Percentiles rank a stretch among this genome's conserved stretches.
Evolutionary conservation across 306 rosid species (phyloP).

Genomic region (Datisca glomerata): DNA sequence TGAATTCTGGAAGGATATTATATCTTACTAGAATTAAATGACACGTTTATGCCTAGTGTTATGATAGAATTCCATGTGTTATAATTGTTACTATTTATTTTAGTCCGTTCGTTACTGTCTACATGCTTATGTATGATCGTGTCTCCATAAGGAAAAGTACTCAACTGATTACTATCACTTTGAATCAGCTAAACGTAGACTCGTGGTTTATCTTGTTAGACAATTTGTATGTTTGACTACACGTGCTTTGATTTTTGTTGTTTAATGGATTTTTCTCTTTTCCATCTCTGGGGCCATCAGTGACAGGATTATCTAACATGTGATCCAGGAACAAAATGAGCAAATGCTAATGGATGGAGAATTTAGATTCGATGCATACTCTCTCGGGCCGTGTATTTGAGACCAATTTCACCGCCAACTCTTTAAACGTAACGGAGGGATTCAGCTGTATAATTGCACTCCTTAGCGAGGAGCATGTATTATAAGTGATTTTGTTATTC

Average conservation of each 20-base stretch:
- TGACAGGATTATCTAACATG: slow-evolving; percentile 2
- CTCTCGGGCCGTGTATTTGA: slow-evolving; percentile 55
- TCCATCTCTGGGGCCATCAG: neutral
- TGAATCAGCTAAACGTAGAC: neutral
- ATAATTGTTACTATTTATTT: no score
- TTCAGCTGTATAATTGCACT: neutral
- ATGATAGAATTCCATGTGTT: no score
- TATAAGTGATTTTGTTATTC: neutral
- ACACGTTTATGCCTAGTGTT: no score
- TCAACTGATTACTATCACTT: slow-evolving; percentile 1
- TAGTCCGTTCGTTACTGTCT: no score
- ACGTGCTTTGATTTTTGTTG: neutral
- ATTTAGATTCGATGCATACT: slow-evolving; percentile 39
- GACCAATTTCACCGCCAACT: slow-evolving; percentile 4
- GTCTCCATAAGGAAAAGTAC: no score
- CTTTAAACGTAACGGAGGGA: slow-evolving; percentile 1
- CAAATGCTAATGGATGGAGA: slow-evolving; percentile 38
- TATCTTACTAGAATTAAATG: no score
- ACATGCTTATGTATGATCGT: no score
- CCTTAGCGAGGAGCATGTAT: slow-evolving; percentile 1
- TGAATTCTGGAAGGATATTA: no score
- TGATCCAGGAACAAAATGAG: slow-evolving; percentile 53
- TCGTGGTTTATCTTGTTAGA: neutral
- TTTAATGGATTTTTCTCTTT: no score
- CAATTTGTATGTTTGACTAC: neutral